Conservation (phyloP, 345 rosid species). For the Eutrema yunnanense region DNA sequence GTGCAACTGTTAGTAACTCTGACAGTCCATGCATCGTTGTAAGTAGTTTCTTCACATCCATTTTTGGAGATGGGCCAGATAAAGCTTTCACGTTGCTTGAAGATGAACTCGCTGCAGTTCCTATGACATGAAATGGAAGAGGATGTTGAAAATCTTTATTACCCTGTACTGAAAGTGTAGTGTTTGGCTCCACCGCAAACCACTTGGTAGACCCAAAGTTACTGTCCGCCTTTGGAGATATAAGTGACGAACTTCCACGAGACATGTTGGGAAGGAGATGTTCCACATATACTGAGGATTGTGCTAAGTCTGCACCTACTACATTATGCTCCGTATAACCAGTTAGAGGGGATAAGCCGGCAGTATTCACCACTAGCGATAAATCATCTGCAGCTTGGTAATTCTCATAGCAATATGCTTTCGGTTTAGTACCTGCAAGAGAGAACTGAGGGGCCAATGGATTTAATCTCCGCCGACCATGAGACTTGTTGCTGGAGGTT, state of each 20-base stretch:
- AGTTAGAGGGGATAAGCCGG: background rate
- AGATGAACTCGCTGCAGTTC: slow-evolving; percentile 6
- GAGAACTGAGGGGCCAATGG: slow-evolving; percentile 29
- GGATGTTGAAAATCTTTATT: slow-evolving; percentile 3
- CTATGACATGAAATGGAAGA: slow-evolving; percentile 19
- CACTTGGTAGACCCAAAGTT: slow-evolving; percentile 17
- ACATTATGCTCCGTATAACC: slow-evolving; percentile 1
- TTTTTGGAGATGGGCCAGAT: slow-evolving; percentile 10
- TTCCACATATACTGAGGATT: slow-evolving; percentile 7
- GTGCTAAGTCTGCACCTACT: slow-evolving; percentile 9
- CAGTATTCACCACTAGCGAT: background rate
- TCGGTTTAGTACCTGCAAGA: slow-evolving; percentile 2
- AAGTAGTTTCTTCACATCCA: slow-evolving; percentile 29
- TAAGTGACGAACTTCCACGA: slow-evolving; percentile 2
- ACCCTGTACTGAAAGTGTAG: slow-evolving; percentile 9
- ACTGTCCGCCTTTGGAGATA: background rate
- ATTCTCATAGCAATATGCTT: slow-evolving; percentile 3
- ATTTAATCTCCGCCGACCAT: slow-evolving; percentile 20
- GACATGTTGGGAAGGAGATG: slow-evolving; percentile 5
- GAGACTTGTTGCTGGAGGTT: slow-evolving; percentile 14
- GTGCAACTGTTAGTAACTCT: slow-evolving; percentile 38
- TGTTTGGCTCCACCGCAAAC: slow-evolving; percentile 24
- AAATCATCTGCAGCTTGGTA: slow-evolving; percentile 12
- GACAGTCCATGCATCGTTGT: slow-evolving; percentile 31
- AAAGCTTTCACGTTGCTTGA: background rate